Percentiles rank a stretch among this genome's conserved stretches.
Conservation (phyloP, 129 eudicot genomes). For the Scalesia atractyloides region DNA sequence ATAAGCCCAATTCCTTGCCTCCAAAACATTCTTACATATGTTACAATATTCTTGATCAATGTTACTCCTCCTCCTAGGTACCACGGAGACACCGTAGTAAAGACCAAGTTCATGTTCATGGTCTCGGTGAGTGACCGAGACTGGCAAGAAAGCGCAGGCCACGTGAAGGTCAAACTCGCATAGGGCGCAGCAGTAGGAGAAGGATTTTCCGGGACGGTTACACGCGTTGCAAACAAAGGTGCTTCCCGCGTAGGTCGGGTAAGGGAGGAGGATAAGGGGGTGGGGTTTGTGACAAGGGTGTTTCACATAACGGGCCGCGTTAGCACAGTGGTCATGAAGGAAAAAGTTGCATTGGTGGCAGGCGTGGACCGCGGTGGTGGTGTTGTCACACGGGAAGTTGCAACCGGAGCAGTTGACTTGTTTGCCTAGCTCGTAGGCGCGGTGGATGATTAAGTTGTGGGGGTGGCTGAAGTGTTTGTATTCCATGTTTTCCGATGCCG, state of each 20-base stretch:
- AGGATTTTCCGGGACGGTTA: constrained; percentile 46
- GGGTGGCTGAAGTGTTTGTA: constrained; percentile 82
- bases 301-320: constrained; percentile 53
- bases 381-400: constrained; percentile 30
- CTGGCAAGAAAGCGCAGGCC: constrained; percentile 63
- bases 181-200: constrained; percentile 55
- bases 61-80: constrained; percentile 14
- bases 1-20: constrained; percentile 45
- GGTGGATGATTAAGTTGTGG: constrained; percentile 53
- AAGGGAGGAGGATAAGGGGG: constrained; percentile 64
- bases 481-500: constrained; percentile 45
- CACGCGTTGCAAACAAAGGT: constrained; percentile 65
- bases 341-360: constrained; percentile 65
- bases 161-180: constrained; percentile 74
- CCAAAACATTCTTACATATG: constrained; percentile 44
- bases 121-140: constrained; percentile 39
- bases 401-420: constrained; percentile 65
- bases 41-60: constrained; percentile 38
- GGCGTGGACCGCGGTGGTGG: constrained; percentile 47
- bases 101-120: constrained; percentile 56
- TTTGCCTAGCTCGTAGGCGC: constrained; percentile 43
- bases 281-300: constrained; percentile 61
- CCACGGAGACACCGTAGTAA: constrained; percentile 24
- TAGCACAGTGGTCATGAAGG: constrained; percentile 74
- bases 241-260: constrained; percentile 62